These are phyloP conservation scores for Marchantia polymorpha DNA, from an alignment of 225 moss, liverwort and hornwort species.

Conservation along the genomic window DNA sequence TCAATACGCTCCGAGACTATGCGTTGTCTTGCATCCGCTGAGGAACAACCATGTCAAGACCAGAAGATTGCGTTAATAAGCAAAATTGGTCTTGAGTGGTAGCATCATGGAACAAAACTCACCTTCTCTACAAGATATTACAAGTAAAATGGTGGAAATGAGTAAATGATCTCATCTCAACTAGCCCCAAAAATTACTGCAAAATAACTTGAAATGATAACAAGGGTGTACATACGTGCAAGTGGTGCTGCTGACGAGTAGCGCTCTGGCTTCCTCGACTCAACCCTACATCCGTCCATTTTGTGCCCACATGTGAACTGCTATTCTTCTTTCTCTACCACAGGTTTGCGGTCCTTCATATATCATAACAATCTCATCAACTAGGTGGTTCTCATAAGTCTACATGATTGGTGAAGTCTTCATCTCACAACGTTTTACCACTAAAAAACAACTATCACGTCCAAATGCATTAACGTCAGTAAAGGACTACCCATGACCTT, in stretches of 20 bases:
- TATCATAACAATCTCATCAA: no score
- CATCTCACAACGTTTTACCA: no score
- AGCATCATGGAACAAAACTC: neutral
- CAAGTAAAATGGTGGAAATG: neutral
- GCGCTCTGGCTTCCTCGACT: constrained; percentile 95
- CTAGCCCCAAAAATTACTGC: neutral
- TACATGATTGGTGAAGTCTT: no score
- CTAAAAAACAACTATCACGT: neutral
- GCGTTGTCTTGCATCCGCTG: constrained; percentile 96
- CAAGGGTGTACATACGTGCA: constrained; percentile 52
- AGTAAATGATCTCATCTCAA: no score
- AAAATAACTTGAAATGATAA: neutral
- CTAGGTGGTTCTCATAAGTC: no score
- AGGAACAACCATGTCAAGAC: constrained; percentile 15
- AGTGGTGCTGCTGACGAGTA: constrained; percentile 98
- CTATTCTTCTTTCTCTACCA: no score
- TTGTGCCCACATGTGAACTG: no score
- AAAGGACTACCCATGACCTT: neutral
- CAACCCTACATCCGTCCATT: constrained; percentile 56
- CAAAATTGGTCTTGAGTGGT: neutral
- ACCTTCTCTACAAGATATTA: neutral
- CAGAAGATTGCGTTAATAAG: neutral
- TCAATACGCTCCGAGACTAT: constrained; percentile 96
- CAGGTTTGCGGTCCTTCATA: no score
- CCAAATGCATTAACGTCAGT: neutral